A percentile compares a stretch with the other conserved stretches of the same genome.
Conservation (phyloP, 176 grass and related monocot genomes). For the Thalia dealbata region DNA sequence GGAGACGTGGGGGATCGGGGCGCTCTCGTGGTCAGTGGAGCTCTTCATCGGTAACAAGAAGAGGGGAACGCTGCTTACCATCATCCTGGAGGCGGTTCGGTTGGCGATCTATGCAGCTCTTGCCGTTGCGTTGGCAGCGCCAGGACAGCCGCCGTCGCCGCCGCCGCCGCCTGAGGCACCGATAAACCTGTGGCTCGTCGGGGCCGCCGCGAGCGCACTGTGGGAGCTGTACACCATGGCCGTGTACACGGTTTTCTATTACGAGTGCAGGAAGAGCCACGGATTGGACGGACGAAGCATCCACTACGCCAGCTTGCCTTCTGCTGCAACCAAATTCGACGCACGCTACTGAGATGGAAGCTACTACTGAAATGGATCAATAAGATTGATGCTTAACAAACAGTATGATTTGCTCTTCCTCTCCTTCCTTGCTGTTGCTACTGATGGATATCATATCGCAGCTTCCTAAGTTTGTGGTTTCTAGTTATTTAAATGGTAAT, state of each 20-base stretch:
- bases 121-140: neutral
- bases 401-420: neutral
- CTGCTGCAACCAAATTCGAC: neutral
- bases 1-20: constrained; percentile 43
- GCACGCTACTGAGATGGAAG: neutral
- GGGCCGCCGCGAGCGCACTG: constrained; percentile 16
- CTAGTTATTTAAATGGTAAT: too few species aligned
- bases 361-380: neutral
- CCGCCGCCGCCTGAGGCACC: constrained; percentile 5
- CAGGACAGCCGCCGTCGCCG: neutral
- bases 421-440: neutral
- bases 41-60: constrained; percentile 34
- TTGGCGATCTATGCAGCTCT: constrained; percentile 16
- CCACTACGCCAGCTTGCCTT: constrained; percentile 18
- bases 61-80: constrained; percentile 23
- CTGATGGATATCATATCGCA: neutral
- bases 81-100: constrained; percentile 23
- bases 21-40: constrained; percentile 41
- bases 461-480: neutral
- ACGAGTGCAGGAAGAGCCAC: constrained; percentile 40
- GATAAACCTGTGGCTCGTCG: constrained; percentile 19
- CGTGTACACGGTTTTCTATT: constrained; percentile 35
- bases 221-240: constrained; percentile 29
- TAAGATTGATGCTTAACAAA: too few species aligned
- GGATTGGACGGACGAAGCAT: constrained; percentile 26